phyloP scores from a whole-genome alignment of 345 rosid genomes.

The Euclidium syriacum region DNA sequence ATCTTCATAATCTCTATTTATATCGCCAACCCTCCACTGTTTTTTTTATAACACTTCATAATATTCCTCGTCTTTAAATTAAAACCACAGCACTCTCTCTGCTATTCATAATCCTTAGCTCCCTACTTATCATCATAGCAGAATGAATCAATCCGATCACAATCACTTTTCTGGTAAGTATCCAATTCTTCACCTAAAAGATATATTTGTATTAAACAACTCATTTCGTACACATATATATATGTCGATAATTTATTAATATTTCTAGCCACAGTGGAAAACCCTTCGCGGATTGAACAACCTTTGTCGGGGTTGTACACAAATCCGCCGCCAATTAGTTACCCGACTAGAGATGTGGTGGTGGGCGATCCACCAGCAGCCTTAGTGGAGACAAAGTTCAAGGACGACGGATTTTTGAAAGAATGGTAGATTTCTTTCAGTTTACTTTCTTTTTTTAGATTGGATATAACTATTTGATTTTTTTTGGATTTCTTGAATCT shows the following conservation, averaged over 20 bases:
- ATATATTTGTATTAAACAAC: too few species aligned
- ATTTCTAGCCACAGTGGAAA: conserved; percentile 15
- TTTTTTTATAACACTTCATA: neutral
- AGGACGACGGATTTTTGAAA: conserved; percentile 74
- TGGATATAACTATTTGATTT: neutral
- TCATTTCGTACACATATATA: too few species aligned
- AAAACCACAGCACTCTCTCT: neutral
- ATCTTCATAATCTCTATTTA: conserved; percentile 1
- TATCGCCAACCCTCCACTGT: neutral
- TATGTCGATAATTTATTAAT: neutral
- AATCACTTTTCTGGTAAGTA: conserved; percentile 28
- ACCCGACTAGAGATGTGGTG: conserved; percentile 41
- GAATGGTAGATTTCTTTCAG: conserved; percentile 41
- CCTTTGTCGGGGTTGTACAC: conserved; percentile 10
- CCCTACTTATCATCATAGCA: neutral
- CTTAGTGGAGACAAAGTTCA: conserved; percentile 47
- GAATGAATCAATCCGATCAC: conserved; percentile 31
- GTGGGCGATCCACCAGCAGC: conserved; percentile 14
- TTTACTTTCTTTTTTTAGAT: neutral
- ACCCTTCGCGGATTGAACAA: conserved; percentile 22
- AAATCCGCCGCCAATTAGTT: conserved; percentile 51
- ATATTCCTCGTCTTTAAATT: conserved; percentile 17
- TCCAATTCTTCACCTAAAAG: neutral
- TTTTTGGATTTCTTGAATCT: too few species aligned
- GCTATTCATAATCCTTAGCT: conserved; percentile 5